Evolutionary conservation across 2,329 filamentous ascomycete genomes (phyloP).

Genomic region (Fusarium cicatricum): DNA sequence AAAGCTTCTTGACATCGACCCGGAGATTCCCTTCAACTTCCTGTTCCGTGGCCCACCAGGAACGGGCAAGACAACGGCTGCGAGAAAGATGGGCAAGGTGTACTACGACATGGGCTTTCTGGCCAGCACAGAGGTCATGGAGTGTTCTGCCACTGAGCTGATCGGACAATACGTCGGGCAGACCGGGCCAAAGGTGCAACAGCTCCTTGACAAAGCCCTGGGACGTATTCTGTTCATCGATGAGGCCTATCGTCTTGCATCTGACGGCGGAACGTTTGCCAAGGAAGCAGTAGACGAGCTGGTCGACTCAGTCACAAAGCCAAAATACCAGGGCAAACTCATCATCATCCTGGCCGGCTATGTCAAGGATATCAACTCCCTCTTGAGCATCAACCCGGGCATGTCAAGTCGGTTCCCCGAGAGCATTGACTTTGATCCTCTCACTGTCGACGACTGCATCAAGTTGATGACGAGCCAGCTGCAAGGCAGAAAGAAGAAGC

Average conservation of each 20-base stretch:
- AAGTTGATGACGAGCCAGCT: conserved; percentile 51
- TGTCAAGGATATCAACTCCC: conserved; percentile 68
- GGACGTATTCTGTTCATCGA: conserved; percentile 76
- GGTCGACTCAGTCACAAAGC: conserved; percentile 62
- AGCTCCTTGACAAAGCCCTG: conserved; percentile 65
- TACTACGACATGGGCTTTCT: conserved; percentile 80
- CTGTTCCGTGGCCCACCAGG: conserved; percentile 72
- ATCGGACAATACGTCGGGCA: conserved; percentile 75
- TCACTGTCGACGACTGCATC: conserved; percentile 54
- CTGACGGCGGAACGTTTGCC: conserved; percentile 60
- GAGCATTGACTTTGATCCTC: conserved; percentile 61
- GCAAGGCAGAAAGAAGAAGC: conserved; percentile 33
- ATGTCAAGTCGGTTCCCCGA: conserved; percentile 72
- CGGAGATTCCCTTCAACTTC: conserved; percentile 71
- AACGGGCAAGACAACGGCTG: conserved; percentile 78
- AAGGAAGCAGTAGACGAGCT: conserved; percentile 64
- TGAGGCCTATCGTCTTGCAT: conserved; percentile 70
- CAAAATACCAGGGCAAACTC: conserved; percentile 65
- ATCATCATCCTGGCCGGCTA: conserved; percentile 77
- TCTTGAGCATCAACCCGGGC: conserved; percentile 69
- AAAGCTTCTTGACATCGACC: conserved; percentile 41
- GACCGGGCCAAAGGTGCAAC: conserved; percentile 70
- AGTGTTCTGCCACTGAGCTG: conserved; percentile 73
- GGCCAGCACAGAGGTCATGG: conserved; percentile 64
- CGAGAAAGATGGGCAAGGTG: conserved; percentile 76